Conservation (phyloP, 139 green algal genomes). For the Chlamydomonas sphaeroides region DNA sequence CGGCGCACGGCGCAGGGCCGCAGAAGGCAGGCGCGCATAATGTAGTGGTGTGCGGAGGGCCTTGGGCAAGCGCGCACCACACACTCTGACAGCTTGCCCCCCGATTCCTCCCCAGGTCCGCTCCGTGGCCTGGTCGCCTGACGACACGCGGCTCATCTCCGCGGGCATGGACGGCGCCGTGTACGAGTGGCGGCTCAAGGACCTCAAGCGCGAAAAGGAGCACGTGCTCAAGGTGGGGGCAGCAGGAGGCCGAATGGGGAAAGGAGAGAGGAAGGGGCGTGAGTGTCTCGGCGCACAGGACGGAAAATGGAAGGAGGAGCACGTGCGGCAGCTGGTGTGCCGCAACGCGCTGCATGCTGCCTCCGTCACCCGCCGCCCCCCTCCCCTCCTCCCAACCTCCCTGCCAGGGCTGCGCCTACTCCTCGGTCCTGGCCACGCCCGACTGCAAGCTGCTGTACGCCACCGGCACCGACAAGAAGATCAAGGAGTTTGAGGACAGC, state of each 20-base stretch:
- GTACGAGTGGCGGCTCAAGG: conserved; percentile 90
- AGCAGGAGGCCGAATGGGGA: no score
- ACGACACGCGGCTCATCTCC: conserved; percentile 80
- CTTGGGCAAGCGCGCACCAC: no score
- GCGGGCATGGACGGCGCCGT: conserved; percentile 88
- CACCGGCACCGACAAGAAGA: conserved; percentile 77
- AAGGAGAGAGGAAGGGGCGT: no score
- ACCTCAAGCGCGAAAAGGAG: conserved; percentile 79
- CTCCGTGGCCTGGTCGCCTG: conserved; percentile 73
- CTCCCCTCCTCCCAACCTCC: neutral
- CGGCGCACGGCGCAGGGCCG: no score
- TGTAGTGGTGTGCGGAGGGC: no score
- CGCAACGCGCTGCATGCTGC: no score
- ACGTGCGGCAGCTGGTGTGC: no score
- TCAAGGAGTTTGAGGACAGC: conserved; percentile 88
- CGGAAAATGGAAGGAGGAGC: no score
- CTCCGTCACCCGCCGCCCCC: neutral
- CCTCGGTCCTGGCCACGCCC: conserved; percentile 62
- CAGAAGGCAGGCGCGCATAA: no score
- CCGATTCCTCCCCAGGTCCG: no score
- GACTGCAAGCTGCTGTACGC: conserved; percentile 78
- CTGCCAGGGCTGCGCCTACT: conserved; percentile 72
- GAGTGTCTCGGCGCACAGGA: neutral
- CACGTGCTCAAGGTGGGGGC: conserved; percentile 63
- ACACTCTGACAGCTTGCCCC: no score